Evolutionary conservation across 2,329 filamentous ascomycete species (phyloP).

Genomic region (Talaromyces sp.): DNA sequence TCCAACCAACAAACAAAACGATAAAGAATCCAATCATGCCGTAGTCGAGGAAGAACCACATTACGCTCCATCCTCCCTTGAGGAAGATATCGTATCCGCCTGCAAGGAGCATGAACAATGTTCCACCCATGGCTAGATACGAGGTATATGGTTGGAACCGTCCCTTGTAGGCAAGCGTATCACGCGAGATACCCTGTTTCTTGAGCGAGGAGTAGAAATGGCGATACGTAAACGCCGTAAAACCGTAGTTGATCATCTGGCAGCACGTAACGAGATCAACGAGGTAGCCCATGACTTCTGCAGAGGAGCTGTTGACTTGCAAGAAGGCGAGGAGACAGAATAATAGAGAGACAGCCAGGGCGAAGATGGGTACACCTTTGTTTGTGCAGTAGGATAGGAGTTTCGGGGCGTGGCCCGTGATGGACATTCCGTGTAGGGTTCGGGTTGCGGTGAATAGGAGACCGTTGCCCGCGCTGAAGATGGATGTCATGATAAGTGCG

Average conservation of each 20-base stretch:
- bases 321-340: constrained; percentile 68
- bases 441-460: constrained; percentile 71
- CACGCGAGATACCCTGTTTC: constrained; percentile 57
- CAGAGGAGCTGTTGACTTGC: constrained; percentile 57
- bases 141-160: constrained; percentile 70
- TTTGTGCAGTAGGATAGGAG: constrained; percentile 68
- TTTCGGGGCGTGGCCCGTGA: constrained; percentile 65
- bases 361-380: constrained; percentile 66
- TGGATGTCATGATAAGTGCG: constrained; percentile 68
- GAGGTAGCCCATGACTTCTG: constrained; percentile 59
- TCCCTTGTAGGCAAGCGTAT: constrained; percentile 59
- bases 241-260: constrained; percentile 64
- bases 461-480: constrained; percentile 72
- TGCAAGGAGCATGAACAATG: constrained; percentile 68
- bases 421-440: constrained; percentile 67
- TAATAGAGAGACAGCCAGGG: constrained; percentile 57
- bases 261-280: constrained; percentile 51
- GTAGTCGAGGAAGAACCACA: constrained; percentile 72
- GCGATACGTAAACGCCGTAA: constrained; percentile 61
- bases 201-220: constrained; percentile 60
- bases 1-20: constrained; percentile 65
- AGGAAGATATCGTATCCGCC: constrained; percentile 76
- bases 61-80: constrained; percentile 61
- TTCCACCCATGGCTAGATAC: constrained; percentile 64
- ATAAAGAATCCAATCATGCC: constrained; percentile 72